Percentiles rank a stretch among this genome's conserved stretches.
Evolutionary conservation across 2,329 filamentous ascomycete species (phyloP).

Genomic region (Pyrenophora teres): DNA sequence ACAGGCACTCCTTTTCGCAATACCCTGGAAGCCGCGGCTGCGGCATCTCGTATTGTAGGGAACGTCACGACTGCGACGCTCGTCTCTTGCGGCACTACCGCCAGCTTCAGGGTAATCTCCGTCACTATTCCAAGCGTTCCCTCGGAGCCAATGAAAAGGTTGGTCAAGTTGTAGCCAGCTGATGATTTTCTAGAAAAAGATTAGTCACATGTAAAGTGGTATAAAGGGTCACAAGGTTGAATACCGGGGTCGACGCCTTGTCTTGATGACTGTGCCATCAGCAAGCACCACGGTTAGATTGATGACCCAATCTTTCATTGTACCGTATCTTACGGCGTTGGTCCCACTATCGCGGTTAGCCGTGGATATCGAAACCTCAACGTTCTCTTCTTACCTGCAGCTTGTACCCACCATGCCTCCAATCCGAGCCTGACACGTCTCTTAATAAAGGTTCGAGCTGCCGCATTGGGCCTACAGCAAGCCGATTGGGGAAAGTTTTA

Average conservation of each 20-base stretch:
- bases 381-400: slow-evolving; percentile 44
- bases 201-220: neutral
- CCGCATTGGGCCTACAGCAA: slow-evolving; percentile 17
- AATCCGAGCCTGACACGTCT: slow-evolving; percentile 64
- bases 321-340: slow-evolving; percentile 79
- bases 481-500: slow-evolving; percentile 1
- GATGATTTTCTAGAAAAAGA: slow-evolving; percentile 64
- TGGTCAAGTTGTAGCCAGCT: slow-evolving; percentile 82
- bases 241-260: slow-evolving; percentile 69
- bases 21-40: slow-evolving; percentile 73
- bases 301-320: slow-evolving; percentile 88
- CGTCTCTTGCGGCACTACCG: slow-evolving; percentile 74
- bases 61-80: slow-evolving; percentile 82
- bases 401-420: slow-evolving; percentile 84
- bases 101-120: slow-evolving; percentile 79
- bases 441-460: slow-evolving; percentile 27
- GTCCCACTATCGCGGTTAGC: slow-evolving; percentile 62
- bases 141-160: slow-evolving; percentile 79
- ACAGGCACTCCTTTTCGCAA: slow-evolving; percentile 75
- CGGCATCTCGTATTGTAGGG: slow-evolving; percentile 75
- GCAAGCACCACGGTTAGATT: slow-evolving; percentile 81
- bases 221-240: slow-evolving; percentile 13
- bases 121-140: slow-evolving; percentile 82
- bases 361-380: neutral
- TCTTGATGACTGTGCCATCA: slow-evolving; percentile 80